phyloP scores from a whole-genome alignment of 2,329 filamentous ascomycete species.

The Epichloe gansuensis region DNA sequence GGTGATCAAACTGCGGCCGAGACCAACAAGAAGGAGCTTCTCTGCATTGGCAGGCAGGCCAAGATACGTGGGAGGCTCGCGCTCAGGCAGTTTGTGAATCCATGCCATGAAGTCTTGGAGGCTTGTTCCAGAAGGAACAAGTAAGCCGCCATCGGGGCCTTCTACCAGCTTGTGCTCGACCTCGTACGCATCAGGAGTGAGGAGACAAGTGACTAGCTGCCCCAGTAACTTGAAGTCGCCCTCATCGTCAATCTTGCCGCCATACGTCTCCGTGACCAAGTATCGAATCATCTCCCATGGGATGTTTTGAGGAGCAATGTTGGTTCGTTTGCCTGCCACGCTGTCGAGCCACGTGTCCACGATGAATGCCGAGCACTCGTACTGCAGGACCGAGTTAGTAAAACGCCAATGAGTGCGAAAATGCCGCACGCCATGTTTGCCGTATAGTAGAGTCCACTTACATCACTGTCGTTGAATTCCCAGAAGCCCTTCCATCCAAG shows the following conservation, averaged over 20 bases:
- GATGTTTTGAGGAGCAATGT: constrained; percentile 85
- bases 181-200: constrained; percentile 85
- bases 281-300: constrained; percentile 94
- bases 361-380: constrained; percentile 93
- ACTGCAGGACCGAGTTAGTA: constrained; percentile 38
- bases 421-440: neutral
- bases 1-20: constrained; percentile 72
- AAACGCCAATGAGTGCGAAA: constrained; percentile 6
- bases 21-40: constrained; percentile 81
- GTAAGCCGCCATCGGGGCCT: constrained; percentile 48
- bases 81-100: constrained; percentile 85
- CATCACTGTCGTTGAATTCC: constrained; percentile 99
- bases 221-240: constrained; percentile 66
- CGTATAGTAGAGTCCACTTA: constrained; percentile 37
- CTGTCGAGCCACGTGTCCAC: constrained; percentile 89
- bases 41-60: constrained; percentile 92
- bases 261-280: constrained; percentile 87
- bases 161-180: constrained; percentile 83
- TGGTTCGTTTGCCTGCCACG: constrained; percentile 73
- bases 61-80: constrained; percentile 90
- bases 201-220: constrained; percentile 60
- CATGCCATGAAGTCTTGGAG: constrained; percentile 80
- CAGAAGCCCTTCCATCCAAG: constrained; percentile 98
- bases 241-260: constrained; percentile 92
- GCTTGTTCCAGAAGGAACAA: constrained; percentile 68